Evolutionary conservation across 441 rosid species (phyloP).

Genomic region (Arabidopsis lyrata): DNA sequence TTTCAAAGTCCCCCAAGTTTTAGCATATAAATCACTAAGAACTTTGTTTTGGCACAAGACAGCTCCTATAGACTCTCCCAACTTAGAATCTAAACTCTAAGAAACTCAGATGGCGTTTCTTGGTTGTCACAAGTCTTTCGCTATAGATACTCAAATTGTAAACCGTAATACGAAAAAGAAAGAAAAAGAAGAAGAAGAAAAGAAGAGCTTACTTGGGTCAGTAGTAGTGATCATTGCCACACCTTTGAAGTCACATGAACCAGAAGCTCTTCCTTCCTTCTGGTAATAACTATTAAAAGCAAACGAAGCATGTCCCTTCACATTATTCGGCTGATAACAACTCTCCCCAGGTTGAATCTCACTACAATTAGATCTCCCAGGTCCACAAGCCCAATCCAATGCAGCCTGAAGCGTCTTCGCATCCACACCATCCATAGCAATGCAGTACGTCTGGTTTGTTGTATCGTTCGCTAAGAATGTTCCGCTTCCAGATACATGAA

Average conservation of each 20-base stretch:
- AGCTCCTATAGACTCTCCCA: not conserved
- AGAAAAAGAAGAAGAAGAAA: not conserved
- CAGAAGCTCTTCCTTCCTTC: conserved; percentile 73
- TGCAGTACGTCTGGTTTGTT: conserved; percentile 88
- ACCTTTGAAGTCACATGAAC: conserved; percentile 97
- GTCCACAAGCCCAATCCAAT: conserved; percentile 98
- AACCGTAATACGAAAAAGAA: not conserved
- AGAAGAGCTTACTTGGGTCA: conserved; percentile 82
- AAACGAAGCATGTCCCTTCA: conserved; percentile 86
- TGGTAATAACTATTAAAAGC: conserved; percentile 98
- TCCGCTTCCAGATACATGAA: conserved; percentile 89
- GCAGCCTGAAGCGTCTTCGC: conserved; percentile 86
- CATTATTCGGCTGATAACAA: conserved; percentile 91
- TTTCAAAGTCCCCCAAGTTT: not conserved
- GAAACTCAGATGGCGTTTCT: conserved; percentile 1
- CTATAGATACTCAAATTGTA: not conserved
- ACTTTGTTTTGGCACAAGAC: not conserved
- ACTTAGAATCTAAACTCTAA: not conserved
- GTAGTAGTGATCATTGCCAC: conserved; percentile 94
- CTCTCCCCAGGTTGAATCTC: conserved; percentile 94
- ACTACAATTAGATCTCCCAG: conserved; percentile 89
- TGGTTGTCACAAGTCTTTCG: conserved; percentile 1
- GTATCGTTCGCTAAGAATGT: conserved; percentile 91
- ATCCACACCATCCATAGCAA: conserved; percentile 79
- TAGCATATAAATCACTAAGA: not conserved